phyloP scores from a whole-genome alignment of 257 asterid genomes.

The Solanum rostratum region DNA sequence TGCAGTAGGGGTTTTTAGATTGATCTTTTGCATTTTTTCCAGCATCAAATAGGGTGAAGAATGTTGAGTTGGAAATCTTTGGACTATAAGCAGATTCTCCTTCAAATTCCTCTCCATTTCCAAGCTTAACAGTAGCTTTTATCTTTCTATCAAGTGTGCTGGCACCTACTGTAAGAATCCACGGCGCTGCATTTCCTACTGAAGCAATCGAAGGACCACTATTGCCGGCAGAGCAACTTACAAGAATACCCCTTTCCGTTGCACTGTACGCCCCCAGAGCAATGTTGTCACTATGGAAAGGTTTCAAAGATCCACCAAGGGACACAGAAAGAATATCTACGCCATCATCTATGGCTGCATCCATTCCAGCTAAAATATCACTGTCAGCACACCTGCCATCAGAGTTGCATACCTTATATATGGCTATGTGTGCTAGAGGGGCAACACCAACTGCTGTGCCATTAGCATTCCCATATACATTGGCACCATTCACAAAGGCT shows the following conservation, averaged over 20 bases:
- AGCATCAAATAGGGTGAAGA: conserved; percentile 20
- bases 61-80: neutral
- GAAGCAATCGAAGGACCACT: neutral
- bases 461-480: conserved; percentile 27
- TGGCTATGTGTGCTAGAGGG: conserved; percentile 46
- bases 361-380: conserved; percentile 33
- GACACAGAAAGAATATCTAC: conserved; percentile 26
- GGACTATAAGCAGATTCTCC: conserved; percentile 28
- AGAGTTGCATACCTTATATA: conserved; percentile 20
- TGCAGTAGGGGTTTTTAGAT: conserved; percentile 6
- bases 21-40: conserved; percentile 5
- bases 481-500: conserved; percentile 34
- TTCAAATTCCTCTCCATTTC: conserved; percentile 10
- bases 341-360: conserved; percentile 32
- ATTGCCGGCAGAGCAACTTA: conserved; percentile 31
- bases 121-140: conserved; percentile 17
- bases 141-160: conserved; percentile 27
- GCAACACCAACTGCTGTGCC: conserved; percentile 47
- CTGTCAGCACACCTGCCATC: conserved; percentile 9
- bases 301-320: neutral
- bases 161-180: conserved; percentile 47
- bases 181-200: conserved; percentile 11
- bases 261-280: conserved; percentile 33
- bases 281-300: conserved; percentile 1
- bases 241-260: conserved; percentile 27